These are phyloP conservation scores for Mortierella claussenii DNA, from an alignment of 192 early-diverging fungal genomes.

Conservation along the genomic window DNA sequence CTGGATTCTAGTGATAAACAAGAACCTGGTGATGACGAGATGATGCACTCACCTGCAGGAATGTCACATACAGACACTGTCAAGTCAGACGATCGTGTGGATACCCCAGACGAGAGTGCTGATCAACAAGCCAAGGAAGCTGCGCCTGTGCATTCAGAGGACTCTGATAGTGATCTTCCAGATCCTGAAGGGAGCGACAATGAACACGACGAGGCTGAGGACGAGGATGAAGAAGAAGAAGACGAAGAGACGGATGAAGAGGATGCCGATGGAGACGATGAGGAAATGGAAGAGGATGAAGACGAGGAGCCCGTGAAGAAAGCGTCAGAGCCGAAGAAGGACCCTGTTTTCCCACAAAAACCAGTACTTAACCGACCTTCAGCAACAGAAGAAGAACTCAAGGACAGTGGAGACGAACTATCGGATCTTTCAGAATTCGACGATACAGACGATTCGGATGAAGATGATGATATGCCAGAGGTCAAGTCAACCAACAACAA, in stretches of 20 bases:
- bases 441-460: constrained; percentile 49
- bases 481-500: constrained; percentile 6
- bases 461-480: constrained; percentile 26
- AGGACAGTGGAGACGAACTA: constrained; percentile 50
- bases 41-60: constrained; percentile 6
- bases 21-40: constrained; percentile 1
- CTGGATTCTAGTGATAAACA: constrained; percentile 7
- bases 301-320: constrained; percentile 9
- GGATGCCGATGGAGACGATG: constrained; percentile 25
- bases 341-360: constrained; percentile 24
- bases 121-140: constrained; percentile 8
- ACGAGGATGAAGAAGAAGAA: constrained; percentile 22
- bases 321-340: constrained; percentile 7
- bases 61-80: constrained; percentile 1
- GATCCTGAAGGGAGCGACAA: constrained; percentile 40
- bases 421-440: constrained; percentile 52
- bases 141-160: constrained; percentile 20
- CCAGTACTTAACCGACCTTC: constrained; percentile 34
- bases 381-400: constrained; percentile 37
- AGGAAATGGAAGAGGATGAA: constrained; percentile 17
- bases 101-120: constrained; percentile 11
- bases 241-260: constrained; percentile 23
- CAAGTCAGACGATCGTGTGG: constrained; percentile 20
- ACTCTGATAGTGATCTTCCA: constrained; percentile 45
- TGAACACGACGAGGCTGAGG: constrained; percentile 34